Conservation (phyloP, 2,329 filamentous ascomycete genomes). For the Dothideomycetes sp. region DNA sequence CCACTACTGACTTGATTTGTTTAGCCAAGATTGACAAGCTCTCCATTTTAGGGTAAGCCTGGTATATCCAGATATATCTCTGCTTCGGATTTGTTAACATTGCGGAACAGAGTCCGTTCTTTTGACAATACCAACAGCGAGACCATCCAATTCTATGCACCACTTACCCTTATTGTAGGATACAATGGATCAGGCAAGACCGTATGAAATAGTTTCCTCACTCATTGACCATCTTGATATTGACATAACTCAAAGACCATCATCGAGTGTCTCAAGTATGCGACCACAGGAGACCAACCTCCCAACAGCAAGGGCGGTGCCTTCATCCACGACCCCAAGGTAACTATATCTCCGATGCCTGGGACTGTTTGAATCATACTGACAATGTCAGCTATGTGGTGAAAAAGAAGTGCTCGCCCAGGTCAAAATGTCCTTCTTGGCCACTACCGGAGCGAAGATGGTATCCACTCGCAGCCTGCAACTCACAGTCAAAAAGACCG, state of each 20-base stretch:
- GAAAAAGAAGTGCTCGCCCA: slow-evolving; percentile 86
- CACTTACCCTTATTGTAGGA: slow-evolving; percentile 90
- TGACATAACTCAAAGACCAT: slow-evolving; percentile 51
- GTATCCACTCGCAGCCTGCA: slow-evolving; percentile 77
- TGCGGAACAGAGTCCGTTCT: slow-evolving; percentile 57
- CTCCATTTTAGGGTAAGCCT: slow-evolving; percentile 61
- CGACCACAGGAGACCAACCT: slow-evolving; percentile 85
- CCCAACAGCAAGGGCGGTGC: slow-evolving; percentile 83
- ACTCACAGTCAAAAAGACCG: slow-evolving; percentile 74
- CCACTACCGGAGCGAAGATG: slow-evolving; percentile 68
- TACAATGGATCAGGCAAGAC: slow-evolving; percentile 98
- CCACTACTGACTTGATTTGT: slow-evolving; percentile 13
- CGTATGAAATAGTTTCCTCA: slow-evolving; percentile 28
- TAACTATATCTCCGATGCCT: slow-evolving; percentile 25
- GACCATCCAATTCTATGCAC: slow-evolving; percentile 78
- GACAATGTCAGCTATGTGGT: slow-evolving; percentile 48
- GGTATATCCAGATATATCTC: background rate
- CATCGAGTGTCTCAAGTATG: slow-evolving; percentile 97
- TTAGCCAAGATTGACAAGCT: slow-evolving; percentile 84
- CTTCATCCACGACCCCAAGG: slow-evolving; percentile 95
- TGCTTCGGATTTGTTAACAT: slow-evolving; percentile 3
- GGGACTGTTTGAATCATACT: slow-evolving; percentile 15
- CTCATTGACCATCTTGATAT: slow-evolving; percentile 20
- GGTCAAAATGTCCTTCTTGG: slow-evolving; percentile 80
- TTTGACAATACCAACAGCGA: slow-evolving; percentile 70